phyloP scores from a whole-genome alignment of 371 early-diverging fungal species.

The Rhizomucor miehei region DNA sequence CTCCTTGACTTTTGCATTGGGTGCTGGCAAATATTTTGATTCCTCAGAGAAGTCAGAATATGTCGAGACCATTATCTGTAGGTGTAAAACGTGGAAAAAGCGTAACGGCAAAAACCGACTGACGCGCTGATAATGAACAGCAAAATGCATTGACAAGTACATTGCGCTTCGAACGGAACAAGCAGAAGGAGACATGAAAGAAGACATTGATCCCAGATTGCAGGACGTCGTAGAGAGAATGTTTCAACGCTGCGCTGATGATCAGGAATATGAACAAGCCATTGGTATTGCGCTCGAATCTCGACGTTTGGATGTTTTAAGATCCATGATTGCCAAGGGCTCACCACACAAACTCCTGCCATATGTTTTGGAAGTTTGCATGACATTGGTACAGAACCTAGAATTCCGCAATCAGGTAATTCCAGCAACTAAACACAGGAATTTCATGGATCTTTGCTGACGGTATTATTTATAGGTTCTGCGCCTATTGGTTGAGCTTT shows the following conservation, averaged over 20 bases:
- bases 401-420: conserved; percentile 77
- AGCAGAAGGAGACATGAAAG: conserved; percentile 36
- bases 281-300: conserved; percentile 95
- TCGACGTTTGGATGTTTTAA: conserved; percentile 84
- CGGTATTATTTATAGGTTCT: conserved; percentile 58
- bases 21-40: conserved; percentile 91
- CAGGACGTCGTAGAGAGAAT: conserved; percentile 90
- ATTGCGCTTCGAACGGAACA: conserved; percentile 67
- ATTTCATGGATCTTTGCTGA: not conserved
- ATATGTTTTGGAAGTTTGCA: conserved; percentile 79
- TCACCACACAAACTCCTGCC: conserved; percentile 68
- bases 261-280: conserved; percentile 86
- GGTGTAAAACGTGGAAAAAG: conserved; percentile 9
- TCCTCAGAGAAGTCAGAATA: conserved; percentile 77
- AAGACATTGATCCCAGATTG: conserved; percentile 72
- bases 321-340: conserved; percentile 75
- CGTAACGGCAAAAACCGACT: not conserved
- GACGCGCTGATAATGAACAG: conserved; percentile 24
- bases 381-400: conserved; percentile 80
- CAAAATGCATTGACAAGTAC: conserved; percentile 93
- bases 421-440: not conserved
- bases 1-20: conserved; percentile 91
- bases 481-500: conserved; percentile 79
- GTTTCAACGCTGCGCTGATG: conserved; percentile 87
- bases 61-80: conserved; percentile 92